phyloP scores from a whole-genome alignment of 306 rosid species.

The Ochetophila trinervis region DNA sequence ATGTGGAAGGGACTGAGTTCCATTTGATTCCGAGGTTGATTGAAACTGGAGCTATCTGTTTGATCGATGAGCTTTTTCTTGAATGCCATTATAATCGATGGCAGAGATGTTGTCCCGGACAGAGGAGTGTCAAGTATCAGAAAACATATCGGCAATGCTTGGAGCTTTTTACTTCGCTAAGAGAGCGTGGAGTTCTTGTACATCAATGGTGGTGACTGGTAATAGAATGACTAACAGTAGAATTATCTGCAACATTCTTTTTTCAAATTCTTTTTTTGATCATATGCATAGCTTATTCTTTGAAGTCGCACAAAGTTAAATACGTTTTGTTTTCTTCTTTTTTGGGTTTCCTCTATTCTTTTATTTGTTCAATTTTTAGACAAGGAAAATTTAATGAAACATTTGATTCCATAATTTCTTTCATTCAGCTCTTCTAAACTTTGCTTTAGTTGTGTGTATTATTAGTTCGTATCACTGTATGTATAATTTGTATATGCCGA shows the following conservation, averaged over 20 bases:
- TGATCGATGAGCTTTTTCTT: conserved; percentile 64
- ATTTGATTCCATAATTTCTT: too few species aligned
- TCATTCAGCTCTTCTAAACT: too few species aligned
- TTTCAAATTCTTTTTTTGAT: conserved; percentile 5
- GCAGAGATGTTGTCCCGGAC: conserved; percentile 57
- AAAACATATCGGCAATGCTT: conserved; percentile 48
- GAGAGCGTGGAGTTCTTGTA: conserved; percentile 60
- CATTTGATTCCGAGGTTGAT: conserved; percentile 60
- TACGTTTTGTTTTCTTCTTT: too few species aligned
- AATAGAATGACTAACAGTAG: neutral
- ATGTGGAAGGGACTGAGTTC: conserved; percentile 66
- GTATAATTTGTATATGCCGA: too few species aligned
- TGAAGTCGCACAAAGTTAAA: too few species aligned
- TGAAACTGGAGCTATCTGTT: conserved; percentile 53
- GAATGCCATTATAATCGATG: conserved; percentile 63
- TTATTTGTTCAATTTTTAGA: too few species aligned
- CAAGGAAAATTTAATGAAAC: too few species aligned
- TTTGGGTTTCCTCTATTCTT: too few species aligned
- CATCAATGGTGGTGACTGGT: conserved; percentile 62
- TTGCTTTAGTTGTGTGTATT: too few species aligned
- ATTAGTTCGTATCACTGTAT: too few species aligned
- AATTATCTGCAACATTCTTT: neutral
- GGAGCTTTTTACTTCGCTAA: conserved; percentile 42
- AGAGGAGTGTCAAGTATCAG: conserved; percentile 47
- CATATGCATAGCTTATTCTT: neutral